Percentiles rank a stretch among this genome's conserved stretches.
phyloP scores from a whole-genome alignment of 768 basidiomycete species.

The Naganishia randhawae region DNA sequence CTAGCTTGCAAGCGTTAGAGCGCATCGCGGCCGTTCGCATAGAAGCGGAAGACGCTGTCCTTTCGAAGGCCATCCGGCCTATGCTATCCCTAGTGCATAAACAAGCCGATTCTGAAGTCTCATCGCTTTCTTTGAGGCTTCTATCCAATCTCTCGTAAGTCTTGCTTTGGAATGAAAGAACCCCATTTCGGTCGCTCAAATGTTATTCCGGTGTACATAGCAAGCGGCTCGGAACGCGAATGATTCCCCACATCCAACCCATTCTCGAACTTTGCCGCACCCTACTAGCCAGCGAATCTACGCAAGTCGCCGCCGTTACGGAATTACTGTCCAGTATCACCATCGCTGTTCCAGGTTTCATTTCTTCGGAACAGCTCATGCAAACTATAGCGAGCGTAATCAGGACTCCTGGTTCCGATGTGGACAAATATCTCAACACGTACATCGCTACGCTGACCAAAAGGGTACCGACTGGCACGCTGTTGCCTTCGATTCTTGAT shows the following conservation, averaged over 20 bases:
- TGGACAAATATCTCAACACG: conserved; percentile 48
- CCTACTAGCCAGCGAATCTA: conserved; percentile 10
- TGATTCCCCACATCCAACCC: conserved; percentile 77
- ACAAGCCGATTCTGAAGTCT: conserved; percentile 9
- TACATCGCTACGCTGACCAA: conserved; percentile 68
- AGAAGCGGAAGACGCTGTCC: conserved; percentile 18
- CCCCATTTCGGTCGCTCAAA: conserved; percentile 2
- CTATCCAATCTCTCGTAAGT: conserved; percentile 65
- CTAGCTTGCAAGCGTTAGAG: conserved; percentile 15
- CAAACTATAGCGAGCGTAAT: conserved; percentile 34
- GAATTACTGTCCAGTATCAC: conserved; percentile 67
- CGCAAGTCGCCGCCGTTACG: conserved; percentile 52
- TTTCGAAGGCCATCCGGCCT: conserved; percentile 20
- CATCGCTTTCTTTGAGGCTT: conserved; percentile 56
- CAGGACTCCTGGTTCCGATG: conserved; percentile 30
- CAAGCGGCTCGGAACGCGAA: conserved; percentile 72
- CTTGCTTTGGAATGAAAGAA: neutral
- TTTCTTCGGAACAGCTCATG: conserved; percentile 45
- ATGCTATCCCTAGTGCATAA: conserved; percentile 4
- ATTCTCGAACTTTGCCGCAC: conserved; percentile 56
- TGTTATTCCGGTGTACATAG: conserved; percentile 51
- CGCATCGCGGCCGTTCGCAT: neutral
- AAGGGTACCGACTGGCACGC: conserved; percentile 62
- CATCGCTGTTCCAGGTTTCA: conserved; percentile 71
- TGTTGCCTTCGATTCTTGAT: conserved; percentile 62